Percentiles rank a stretch among this genome's conserved stretches.
phyloP scores from a whole-genome alignment of 352 stramenopile species.

The Pythium monospermum region DNA sequence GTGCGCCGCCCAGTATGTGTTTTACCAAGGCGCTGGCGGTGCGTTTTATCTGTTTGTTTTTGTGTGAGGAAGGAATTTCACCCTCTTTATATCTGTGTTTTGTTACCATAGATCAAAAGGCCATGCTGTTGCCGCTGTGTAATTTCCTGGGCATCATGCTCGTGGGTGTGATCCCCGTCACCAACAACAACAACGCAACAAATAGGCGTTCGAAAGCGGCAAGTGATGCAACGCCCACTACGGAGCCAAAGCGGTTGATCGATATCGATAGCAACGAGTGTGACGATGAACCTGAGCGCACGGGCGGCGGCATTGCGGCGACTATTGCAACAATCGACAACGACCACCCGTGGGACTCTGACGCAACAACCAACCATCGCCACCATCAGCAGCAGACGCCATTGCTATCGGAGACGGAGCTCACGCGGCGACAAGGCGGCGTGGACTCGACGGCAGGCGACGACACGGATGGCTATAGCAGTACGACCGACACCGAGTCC shows the following conservation, averaged over 20 bases:
- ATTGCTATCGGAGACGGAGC: conserved; percentile 29
- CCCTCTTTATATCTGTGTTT: not conserved
- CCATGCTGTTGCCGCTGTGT: conserved; percentile 83
- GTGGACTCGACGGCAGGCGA: conserved; percentile 13
- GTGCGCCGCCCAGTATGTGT: conserved; percentile 78
- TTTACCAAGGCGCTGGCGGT: conserved; percentile 75
- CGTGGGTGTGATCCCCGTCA: conserved; percentile 53
- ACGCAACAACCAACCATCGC: too few relatives aligned
- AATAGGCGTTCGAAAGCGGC: not conserved
- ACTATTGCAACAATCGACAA: too few relatives aligned
- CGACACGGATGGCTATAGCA: conserved; percentile 23
- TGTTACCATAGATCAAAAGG: conserved; percentile 41
- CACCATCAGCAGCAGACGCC: not conserved
- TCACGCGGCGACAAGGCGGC: conserved; percentile 35
- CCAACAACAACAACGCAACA: not conserved
- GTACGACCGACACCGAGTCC: conserved; percentile 10
- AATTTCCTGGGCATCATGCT: conserved; percentile 88
- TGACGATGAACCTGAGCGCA: conserved; percentile 19
- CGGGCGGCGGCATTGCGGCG: not conserved
- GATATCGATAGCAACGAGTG: conserved; percentile 8
- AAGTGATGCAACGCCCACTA: not conserved
- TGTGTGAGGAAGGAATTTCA: not conserved
- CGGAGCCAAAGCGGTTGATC: conserved; percentile 1
- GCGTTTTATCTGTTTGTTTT: not conserved
- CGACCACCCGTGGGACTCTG: conserved; percentile 1